These are phyloP conservation scores for Metarhizium guizhouense DNA, from an alignment of 2,329 filamentous ascomycete genomes.

Conservation along the genomic window DNA sequence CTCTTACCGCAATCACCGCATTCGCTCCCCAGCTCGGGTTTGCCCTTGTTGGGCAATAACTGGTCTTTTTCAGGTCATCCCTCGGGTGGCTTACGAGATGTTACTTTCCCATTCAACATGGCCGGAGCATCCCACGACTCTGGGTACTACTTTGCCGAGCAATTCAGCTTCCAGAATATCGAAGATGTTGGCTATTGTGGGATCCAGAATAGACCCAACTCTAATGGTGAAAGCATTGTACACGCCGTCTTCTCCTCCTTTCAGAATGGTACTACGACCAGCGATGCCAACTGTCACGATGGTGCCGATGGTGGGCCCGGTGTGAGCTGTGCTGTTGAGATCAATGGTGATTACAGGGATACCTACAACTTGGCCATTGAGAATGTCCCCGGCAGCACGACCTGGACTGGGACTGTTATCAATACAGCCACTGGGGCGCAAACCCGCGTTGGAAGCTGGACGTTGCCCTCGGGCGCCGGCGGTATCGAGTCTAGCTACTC, in stretches of 20 bases:
- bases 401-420: no score
- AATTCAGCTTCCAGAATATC: constrained; percentile 10
- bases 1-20: no score
- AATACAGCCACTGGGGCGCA: no score
- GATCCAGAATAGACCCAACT: constrained; percentile 11
- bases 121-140: constrained; percentile 8
- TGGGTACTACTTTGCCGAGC: constrained; percentile 16
- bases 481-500: no score
- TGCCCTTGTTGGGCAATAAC: no score
- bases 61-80: no score
- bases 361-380: constrained; percentile 12
- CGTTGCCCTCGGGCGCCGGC: no score
- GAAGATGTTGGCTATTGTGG: constrained; percentile 11
- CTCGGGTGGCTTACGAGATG: no score
- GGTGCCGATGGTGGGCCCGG: constrained; percentile 18
- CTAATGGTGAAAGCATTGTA: constrained; percentile 8
- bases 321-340: constrained; percentile 13
- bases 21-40: no score
- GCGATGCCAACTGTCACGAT: constrained; percentile 12
- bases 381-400: neutral
- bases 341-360: constrained; percentile 10
- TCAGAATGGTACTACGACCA: constrained; percentile 8
- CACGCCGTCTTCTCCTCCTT: constrained; percentile 16
- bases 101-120: constrained; percentile 14
- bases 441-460: no score